Evolutionary conservation across 768 basidiomycete genomes (phyloP), one percentile per base, ranked within the genome.

Genomic region (Kwoniella pini): DNA sequence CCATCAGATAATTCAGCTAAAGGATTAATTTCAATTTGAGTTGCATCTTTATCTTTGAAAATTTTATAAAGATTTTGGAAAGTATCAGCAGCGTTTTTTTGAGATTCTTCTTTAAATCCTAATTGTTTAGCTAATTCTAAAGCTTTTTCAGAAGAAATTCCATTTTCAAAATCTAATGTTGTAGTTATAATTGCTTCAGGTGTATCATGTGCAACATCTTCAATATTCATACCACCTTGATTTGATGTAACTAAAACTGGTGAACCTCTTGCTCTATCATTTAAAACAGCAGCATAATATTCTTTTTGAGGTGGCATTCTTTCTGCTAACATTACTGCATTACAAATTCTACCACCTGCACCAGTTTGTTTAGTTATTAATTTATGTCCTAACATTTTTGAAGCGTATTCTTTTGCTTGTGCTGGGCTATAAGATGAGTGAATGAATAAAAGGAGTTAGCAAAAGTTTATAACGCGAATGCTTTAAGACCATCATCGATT

Each of bases 361-460:
- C 96, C 96, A 7, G 96, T 99, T 79, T 99, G 96, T 79, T 99
- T 99, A 62, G 96, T 99, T 81, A 99, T 97, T 70, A 99, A 86
- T 64, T 89, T 89, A 56, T 88, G 83, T 49, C 93, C 93, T 57
- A 99, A 85, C 96, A 99, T 99, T 82, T 94, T 88, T 56, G 80
- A 80, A 5, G 96, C 95, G 65, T 84, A 85, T 42, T 93, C 90
- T 77, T 87, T 84, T 27, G 94, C 96, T 77, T 97, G 86, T 67
- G 88, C 85, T 24, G 96, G 88, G 62, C 91, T 92, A 68, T 19
- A 28, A 39, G 54, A 21, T 42, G 30, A 40, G 21, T 10, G 28
- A 13, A 26, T 13, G 26, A 12, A 17, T 42, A 19, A 42, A 36
- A 36, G 15, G 33, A 36, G n/a, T n/a, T n/a, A n/a, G n/a, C n/a